Percentiles rank a stretch among this genome's conserved stretches.
These are phyloP conservation scores for Leccinum arenicola DNA, from an alignment of 768 basidiomycete genomes.

Conservation along the genomic window DNA sequence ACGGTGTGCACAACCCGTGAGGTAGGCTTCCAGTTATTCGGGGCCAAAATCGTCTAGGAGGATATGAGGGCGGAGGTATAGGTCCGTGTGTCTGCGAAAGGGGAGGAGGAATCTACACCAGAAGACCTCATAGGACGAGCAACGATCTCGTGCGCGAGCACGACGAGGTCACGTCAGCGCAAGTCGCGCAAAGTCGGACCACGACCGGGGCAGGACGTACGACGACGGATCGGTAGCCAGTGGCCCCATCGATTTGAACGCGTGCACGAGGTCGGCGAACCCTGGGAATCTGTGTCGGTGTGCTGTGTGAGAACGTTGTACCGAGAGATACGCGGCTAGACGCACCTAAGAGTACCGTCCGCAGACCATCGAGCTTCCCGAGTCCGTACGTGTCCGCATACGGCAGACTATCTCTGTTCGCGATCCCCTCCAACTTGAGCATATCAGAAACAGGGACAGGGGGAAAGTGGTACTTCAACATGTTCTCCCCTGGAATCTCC, in stretches of 20 bases:
- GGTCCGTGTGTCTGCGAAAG: no score
- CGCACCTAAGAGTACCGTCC: conserved; percentile 78
- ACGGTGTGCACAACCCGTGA: no score
- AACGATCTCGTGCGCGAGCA: conserved; percentile 82
- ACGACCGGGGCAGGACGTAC: conserved; percentile 17
- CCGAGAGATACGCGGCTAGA: not conserved
- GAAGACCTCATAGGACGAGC: conserved; percentile 24
- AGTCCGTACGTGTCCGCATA: conserved; percentile 70
- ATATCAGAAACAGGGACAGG: conserved; percentile 61
- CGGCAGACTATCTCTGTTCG: conserved; percentile 78
- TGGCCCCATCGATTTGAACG: conserved; percentile 69
- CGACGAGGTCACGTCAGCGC: conserved; percentile 71
- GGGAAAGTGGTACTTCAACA: conserved; percentile 60
- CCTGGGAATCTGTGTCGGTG: conserved; percentile 67
- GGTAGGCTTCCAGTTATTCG: no score
- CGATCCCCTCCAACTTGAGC: conserved; percentile 74
- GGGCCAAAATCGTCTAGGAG: no score
- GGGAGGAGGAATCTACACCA: no score
- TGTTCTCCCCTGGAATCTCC: conserved; percentile 47
- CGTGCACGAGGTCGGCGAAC: conserved; percentile 69
- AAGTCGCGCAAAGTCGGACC: conserved; percentile 38
- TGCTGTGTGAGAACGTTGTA: not conserved
- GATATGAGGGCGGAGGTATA: no score
- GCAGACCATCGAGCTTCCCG: conserved; percentile 38
- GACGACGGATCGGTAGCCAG: conserved; percentile 40